Conservation (phyloP, 192 early-diverging fungal genomes). For the Backusella tarrabulga region DNA sequence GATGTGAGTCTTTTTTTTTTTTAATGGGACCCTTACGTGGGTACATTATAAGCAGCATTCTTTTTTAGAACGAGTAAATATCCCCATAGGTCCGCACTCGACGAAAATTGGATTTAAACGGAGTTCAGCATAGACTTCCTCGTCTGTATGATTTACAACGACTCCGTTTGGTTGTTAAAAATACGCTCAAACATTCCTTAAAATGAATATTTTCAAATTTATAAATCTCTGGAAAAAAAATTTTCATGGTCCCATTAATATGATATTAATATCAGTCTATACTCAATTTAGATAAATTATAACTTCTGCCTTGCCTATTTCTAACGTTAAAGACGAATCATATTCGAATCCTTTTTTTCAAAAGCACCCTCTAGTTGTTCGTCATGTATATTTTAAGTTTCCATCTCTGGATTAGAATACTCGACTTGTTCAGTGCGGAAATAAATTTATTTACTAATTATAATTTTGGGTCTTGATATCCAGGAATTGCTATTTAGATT, state of each 20-base stretch:
- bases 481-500: no score
- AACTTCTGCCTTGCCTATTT: neutral
- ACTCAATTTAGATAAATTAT: neutral
- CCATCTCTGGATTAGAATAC: no score
- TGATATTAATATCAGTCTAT: neutral
- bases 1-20: neutral
- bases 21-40: neutral
- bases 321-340: neutral
- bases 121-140: neutral
- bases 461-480: no score
- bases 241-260: neutral
- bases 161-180: neutral
- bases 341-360: no score
- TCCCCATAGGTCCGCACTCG: neutral
- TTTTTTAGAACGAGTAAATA: neutral
- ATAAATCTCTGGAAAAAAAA: neutral
- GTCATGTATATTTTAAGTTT: no score
- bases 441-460: no score
- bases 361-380: no score
- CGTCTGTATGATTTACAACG: neutral
- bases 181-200: slow-evolving; percentile 1
- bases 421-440: no score
- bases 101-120: neutral
- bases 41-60: neutral
- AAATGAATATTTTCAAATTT: neutral